Evolutionary conservation across 1,139 yeast species (phyloP).

Genomic region (Zhuliangozyma blackwelliae): DNA sequence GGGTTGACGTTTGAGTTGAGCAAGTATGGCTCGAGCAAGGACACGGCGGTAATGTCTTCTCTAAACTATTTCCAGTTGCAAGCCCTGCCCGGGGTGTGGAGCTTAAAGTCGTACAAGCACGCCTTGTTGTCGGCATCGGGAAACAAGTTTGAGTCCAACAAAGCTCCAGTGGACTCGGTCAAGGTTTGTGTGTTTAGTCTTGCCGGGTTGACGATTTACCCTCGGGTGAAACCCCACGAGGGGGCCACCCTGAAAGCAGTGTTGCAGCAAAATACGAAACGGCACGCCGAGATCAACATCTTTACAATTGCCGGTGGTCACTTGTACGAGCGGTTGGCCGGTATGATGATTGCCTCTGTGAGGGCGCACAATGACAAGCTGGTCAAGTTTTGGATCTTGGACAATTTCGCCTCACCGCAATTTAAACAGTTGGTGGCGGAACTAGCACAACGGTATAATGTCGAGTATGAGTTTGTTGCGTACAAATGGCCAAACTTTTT

Average conservation of each 20-base stretch:
- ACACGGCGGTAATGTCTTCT: conserved; percentile 68
- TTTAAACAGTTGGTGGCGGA: conserved; percentile 58
- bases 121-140: conserved; percentile 35
- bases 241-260: neutral
- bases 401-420: conserved; percentile 68
- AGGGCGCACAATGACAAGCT: conserved; percentile 54
- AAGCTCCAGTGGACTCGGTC: conserved; percentile 12
- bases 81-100: conserved; percentile 67
- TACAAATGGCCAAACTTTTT: conserved; percentile 95
- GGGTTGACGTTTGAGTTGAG: conserved; percentile 42
- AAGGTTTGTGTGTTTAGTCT: conserved; percentile 32
- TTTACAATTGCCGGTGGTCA: conserved; percentile 83
- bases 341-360: conserved; percentile 79
- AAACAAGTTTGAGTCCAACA: conserved; percentile 25
- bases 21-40: conserved; percentile 30
- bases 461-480: conserved; percentile 67
- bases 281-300: conserved; percentile 70
- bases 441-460: conserved; percentile 54
- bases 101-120: conserved; percentile 29
- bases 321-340: conserved; percentile 65
- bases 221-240: conserved; percentile 30
- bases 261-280: conserved; percentile 5
- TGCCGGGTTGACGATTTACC: conserved; percentile 44
- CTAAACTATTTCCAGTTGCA: conserved; percentile 74
- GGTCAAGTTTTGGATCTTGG: conserved; percentile 85